These are phyloP conservation scores for Pseudotulostoma volvatum DNA, from an alignment of 495 filamentous ascomycete genomes.

Conservation along the genomic window DNA sequence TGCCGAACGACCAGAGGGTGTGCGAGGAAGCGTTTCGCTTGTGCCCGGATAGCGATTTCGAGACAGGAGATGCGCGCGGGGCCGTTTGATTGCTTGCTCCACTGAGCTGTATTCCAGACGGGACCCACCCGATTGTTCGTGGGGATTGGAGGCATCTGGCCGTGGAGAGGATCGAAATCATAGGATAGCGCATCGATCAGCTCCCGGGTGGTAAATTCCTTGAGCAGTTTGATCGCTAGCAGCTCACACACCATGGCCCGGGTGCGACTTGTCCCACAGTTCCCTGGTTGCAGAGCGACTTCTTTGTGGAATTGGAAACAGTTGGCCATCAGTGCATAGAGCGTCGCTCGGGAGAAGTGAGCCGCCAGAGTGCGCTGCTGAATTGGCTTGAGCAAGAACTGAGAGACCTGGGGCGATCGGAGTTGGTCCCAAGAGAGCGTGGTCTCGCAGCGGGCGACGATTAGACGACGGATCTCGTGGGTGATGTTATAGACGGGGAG, in stretches of 20 bases:
- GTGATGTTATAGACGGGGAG: slow-evolving; percentile 83
- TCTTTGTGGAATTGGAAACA: slow-evolving; percentile 88
- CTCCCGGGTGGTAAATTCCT: slow-evolving; percentile 75
- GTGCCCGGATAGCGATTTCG: slow-evolving; percentile 77
- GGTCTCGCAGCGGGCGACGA: slow-evolving; percentile 72
- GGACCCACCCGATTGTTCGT: slow-evolving; percentile 13
- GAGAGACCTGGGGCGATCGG: slow-evolving; percentile 82
- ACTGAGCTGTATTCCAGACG: slow-evolving; percentile 18
- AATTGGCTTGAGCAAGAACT: slow-evolving; percentile 84
- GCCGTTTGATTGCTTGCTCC: slow-evolving; percentile 24
- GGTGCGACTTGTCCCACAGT: slow-evolving; percentile 63
- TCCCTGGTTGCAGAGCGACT: slow-evolving; percentile 60
- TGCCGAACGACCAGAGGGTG: slow-evolving; percentile 85
- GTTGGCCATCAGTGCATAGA: slow-evolving; percentile 86
- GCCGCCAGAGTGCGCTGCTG: slow-evolving; percentile 65
- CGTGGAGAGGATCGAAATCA: slow-evolving; percentile 84
- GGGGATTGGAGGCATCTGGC: slow-evolving; percentile 34
- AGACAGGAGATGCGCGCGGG: slow-evolving; percentile 72
- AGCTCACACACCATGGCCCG: slow-evolving; percentile 78
- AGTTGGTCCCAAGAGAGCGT: slow-evolving; percentile 92
- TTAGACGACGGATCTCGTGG: slow-evolving; percentile 68
- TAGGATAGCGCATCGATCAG: slow-evolving; percentile 84
- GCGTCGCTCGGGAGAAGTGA: slow-evolving; percentile 68
- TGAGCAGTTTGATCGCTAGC: slow-evolving; percentile 76
- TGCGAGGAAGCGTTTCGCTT: slow-evolving; percentile 76